Percentiles rank a stretch among this genome's conserved stretches.
These are phyloP conservation scores for Pestalotiopsis sp. DNA, from an alignment of 2,329 filamentous ascomycete genomes.

Conservation along the genomic window DNA sequence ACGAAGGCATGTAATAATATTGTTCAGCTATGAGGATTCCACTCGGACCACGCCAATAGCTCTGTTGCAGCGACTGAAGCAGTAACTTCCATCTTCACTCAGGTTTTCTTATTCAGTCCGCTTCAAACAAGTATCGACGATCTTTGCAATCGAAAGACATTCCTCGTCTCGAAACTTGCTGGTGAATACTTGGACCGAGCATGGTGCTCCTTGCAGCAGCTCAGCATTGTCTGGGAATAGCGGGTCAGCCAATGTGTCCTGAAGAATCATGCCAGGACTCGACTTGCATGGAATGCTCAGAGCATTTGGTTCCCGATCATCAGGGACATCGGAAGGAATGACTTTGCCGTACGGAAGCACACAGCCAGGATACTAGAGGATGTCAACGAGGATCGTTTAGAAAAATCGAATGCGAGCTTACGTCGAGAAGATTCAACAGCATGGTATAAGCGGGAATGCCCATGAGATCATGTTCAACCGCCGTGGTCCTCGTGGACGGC, in stretches of 20 bases:
- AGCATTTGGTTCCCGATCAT: constrained; percentile 26
- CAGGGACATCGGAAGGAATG: constrained; percentile 39
- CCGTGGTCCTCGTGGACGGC: constrained; percentile 49
- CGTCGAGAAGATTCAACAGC: constrained; percentile 55
- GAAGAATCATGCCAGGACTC: constrained; percentile 23
- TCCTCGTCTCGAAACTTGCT: constrained; percentile 51
- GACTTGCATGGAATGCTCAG: constrained; percentile 31
- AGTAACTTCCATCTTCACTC: neutral
- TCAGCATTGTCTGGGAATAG: constrained; percentile 38
- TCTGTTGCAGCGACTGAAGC: neutral
- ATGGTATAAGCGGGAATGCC: constrained; percentile 47
- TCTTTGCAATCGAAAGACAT: constrained; percentile 26
- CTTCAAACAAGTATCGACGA: neutral
- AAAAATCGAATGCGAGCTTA: constrained; percentile 27
- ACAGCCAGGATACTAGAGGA: constrained; percentile 49
- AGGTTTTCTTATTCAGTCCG: neutral
- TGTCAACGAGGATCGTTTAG: neutral
- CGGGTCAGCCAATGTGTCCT: neutral
- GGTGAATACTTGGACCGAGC: constrained; percentile 46
- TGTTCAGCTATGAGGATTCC: neutral
- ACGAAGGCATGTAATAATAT: too few relatives aligned
- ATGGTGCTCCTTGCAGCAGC: constrained; percentile 42
- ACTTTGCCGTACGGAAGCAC: constrained; percentile 47
- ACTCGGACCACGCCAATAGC: neutral
- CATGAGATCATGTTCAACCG: constrained; percentile 53